Evolutionary conservation across 768 basidiomycete genomes (phyloP).

Genomic region (Mycena venus): DNA sequence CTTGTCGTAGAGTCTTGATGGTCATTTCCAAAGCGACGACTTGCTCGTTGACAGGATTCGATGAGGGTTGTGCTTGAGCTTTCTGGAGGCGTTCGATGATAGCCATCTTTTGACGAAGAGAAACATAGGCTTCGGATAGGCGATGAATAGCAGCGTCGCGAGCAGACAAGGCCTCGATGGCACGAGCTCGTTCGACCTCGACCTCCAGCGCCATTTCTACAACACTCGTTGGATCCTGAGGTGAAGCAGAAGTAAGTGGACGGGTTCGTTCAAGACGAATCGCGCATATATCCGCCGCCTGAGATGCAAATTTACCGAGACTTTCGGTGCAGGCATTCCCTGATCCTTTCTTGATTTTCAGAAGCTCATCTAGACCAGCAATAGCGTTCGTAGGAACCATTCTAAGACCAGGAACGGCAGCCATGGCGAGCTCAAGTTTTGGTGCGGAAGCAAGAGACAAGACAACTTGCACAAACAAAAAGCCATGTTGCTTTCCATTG

Average conservation of each 20-base stretch:
- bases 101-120: slow-evolving; percentile 71
- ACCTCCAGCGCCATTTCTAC: slow-evolving; percentile 70
- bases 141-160: slow-evolving; percentile 73
- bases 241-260: slow-evolving; percentile 3
- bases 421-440: slow-evolving; percentile 5
- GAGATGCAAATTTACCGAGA: slow-evolving; percentile 12
- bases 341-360: slow-evolving; percentile 23
- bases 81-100: slow-evolving; percentile 63
- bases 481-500: too few species aligned
- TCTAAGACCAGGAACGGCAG: slow-evolving; percentile 5
- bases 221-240: slow-evolving; percentile 59
- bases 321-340: slow-evolving; percentile 18
- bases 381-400: slow-evolving; percentile 8
- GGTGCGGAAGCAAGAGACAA: not conserved
- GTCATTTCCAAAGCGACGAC: slow-evolving; percentile 52
- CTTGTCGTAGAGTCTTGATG: slow-evolving; percentile 53
- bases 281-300: slow-evolving; percentile 10
- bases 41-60: slow-evolving; percentile 49
- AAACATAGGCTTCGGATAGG: slow-evolving; percentile 70
- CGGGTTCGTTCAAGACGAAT: not conserved
- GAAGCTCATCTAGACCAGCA: slow-evolving; percentile 25
- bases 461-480: too few species aligned
- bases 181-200: slow-evolving; percentile 64
- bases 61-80: slow-evolving; percentile 45
- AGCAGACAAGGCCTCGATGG: slow-evolving; percentile 70